These are phyloP conservation scores for Citrullus mucosospermus DNA, from an alignment of 306 rosid species.

Conservation along the genomic window DNA sequence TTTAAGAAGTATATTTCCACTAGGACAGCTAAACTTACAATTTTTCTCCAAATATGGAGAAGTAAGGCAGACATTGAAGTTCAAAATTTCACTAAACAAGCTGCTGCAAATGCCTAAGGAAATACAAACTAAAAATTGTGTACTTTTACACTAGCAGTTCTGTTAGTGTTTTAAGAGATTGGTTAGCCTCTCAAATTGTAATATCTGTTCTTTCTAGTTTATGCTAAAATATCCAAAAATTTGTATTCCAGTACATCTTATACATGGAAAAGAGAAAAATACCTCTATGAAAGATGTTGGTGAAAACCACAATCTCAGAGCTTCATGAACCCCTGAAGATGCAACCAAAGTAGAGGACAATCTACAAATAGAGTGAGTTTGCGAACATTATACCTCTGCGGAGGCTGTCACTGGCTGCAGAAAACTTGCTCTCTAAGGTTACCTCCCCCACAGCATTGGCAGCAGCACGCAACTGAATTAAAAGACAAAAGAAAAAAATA, in stretches of 20 bases:
- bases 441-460: constrained; percentile 90
- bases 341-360: constrained; percentile 15
- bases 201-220: neutral
- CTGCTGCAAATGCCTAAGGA: neutral
- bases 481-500: neutral
- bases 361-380: constrained; percentile 74
- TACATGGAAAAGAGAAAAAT: neutral
- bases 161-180: neutral
- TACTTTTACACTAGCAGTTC: neutral
- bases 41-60: neutral
- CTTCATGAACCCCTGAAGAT: constrained; percentile 5
- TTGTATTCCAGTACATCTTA: neutral
- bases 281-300: neutral
- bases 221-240: neutral
- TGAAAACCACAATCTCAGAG: neutral
- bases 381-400: constrained; percentile 97
- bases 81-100: neutral
- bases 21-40: neutral
- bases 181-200: neutral
- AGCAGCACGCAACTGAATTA: constrained; percentile 61
- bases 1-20: neutral
- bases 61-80: neutral
- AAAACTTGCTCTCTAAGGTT: constrained; percentile 68
- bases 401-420: constrained; percentile 83
- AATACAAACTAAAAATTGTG: neutral